Evolutionary conservation across 331 rosid species (phyloP).

Genomic region (Cydonia oblonga): DNA sequence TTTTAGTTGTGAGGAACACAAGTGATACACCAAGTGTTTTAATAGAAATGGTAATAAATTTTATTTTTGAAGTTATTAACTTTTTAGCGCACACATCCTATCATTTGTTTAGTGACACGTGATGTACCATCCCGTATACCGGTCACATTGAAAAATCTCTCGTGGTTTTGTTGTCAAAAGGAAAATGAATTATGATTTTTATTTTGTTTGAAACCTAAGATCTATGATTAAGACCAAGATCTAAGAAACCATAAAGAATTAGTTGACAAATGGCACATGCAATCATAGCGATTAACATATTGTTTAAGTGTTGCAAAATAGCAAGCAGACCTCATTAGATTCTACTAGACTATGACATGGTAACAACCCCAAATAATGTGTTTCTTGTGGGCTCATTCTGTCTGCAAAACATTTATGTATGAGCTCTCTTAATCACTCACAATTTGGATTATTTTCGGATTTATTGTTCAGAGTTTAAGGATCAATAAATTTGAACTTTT

Average conservation of each 20-base stretch:
- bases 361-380: conserved; percentile 13
- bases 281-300: neutral
- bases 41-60: too few species aligned
- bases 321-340: neutral
- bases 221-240: neutral
- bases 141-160: too few species aligned
- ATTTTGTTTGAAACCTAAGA: neutral
- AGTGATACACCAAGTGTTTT: too few species aligned
- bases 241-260: neutral
- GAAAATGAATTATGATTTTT: neutral
- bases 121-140: too few species aligned
- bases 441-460: too few species aligned
- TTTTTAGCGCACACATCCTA: too few species aligned
- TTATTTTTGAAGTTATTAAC: too few species aligned
- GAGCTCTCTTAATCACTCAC: neutral
- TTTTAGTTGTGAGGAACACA: too few species aligned
- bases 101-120: too few species aligned
- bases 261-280: conserved; percentile 21
- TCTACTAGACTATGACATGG: conserved; percentile 5
- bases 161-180: neutral
- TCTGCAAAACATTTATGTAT: too few species aligned
- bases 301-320: neutral
- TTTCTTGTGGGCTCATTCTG: conserved; percentile 2
- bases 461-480: too few species aligned
- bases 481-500: too few species aligned